Percentiles rank a stretch among this genome's conserved stretches.
phyloP scores from a whole-genome alignment of 306 rosid species.

The Senna tora region DNA sequence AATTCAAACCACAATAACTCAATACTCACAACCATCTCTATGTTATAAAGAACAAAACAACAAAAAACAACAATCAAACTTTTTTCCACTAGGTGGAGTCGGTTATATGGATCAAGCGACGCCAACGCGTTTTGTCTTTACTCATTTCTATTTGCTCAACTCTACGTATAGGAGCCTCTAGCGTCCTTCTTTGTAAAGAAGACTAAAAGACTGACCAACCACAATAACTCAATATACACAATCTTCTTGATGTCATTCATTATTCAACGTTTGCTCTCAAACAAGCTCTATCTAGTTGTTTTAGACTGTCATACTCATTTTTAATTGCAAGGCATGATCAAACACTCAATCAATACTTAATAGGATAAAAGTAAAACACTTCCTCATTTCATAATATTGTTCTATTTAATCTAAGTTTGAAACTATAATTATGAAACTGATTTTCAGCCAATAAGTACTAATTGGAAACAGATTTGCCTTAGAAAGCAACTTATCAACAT shows the following conservation, averaged over 20 bases:
- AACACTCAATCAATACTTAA: not conserved
- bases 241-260: not conserved
- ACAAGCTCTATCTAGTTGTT: not conserved
- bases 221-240: constrained; percentile 20
- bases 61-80: not conserved
- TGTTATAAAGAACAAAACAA: not conserved
- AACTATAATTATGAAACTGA: not conserved
- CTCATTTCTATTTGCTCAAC: too few relatives aligned
- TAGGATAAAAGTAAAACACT: not conserved
- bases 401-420: not conserved
- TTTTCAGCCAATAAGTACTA: not conserved
- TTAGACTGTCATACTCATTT: not conserved
- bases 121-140: too few relatives aligned
- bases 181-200: too few relatives aligned
- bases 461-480: not conserved
- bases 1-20: not conserved
- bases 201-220: not conserved
- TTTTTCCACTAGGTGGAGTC: too few relatives aligned
- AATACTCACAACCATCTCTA: not conserved
- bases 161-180: too few relatives aligned
- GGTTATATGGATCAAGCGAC: too few relatives aligned
- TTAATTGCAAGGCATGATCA: not conserved
- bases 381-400: not conserved
- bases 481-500: not conserved
- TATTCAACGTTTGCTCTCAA: not conserved